Percentiles rank a stretch among this genome's conserved stretches.
Evolutionary conservation across 352 stramenopile genomes (phyloP).

Genomic region (Globisporangium cederbergense): DNA sequence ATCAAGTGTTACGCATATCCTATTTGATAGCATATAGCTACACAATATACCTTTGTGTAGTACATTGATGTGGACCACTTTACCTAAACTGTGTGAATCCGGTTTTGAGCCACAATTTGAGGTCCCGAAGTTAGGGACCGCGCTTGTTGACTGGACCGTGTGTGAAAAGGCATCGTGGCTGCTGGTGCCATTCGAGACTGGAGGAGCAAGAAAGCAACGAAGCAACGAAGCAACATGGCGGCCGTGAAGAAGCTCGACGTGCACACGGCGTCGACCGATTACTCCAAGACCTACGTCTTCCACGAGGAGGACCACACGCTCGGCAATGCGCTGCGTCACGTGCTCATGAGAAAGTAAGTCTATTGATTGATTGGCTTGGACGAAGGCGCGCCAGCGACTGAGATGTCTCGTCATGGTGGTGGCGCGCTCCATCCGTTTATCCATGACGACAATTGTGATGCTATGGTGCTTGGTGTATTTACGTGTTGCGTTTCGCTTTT

Average conservation of each 20-base stretch:
- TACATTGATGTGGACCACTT: neutral
- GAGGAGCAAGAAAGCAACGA: neutral
- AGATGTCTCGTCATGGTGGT: neutral
- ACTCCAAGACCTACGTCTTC: slow-evolving; percentile 87
- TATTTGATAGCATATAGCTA: neutral
- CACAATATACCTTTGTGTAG: neutral
- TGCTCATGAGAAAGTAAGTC: slow-evolving; percentile 89
- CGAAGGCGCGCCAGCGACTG: neutral
- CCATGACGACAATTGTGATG: neutral
- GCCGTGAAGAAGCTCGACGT: slow-evolving; percentile 76
- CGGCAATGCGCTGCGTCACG: slow-evolving; percentile 89
- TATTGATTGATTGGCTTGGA: neutral
- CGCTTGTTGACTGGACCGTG: slow-evolving; percentile 12
- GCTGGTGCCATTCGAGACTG: neutral
- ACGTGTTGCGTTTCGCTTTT: neutral
- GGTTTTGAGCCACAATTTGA: neutral
- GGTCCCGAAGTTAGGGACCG: slow-evolving; percentile 5
- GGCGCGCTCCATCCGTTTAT: neutral
- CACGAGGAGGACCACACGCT: slow-evolving; percentile 90
- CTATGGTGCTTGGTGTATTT: neutral
- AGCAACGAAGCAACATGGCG: slow-evolving; percentile 16
- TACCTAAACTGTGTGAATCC: neutral
- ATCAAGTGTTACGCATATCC: neutral
- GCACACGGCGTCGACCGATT: slow-evolving; percentile 72
- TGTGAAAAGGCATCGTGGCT: slow-evolving; percentile 2